These are phyloP conservation scores for Magnaporthiopsis rhizophila DNA, from an alignment of 2,329 filamentous ascomycete genomes.

Conservation along the genomic window DNA sequence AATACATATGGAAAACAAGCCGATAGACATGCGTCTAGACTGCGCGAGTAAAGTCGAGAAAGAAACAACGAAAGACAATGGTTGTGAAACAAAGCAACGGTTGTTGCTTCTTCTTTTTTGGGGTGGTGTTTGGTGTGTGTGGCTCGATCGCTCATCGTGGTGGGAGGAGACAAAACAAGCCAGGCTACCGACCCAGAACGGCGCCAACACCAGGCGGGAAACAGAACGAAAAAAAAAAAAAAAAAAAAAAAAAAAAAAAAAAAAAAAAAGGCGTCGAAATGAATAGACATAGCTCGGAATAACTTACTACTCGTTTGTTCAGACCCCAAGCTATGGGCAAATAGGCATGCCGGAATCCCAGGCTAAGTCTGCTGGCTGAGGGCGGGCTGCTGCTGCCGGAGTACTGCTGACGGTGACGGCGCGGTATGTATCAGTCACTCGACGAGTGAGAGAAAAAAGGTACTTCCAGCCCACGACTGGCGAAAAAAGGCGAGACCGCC, in stretches of 20 bases:
- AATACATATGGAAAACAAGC: neutral
- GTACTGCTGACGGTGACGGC: neutral
- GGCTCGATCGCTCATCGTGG: neutral
- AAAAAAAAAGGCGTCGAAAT: neutral
- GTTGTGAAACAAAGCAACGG: neutral
- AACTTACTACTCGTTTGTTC: neutral
- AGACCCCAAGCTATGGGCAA: neutral
- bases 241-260: neutral
- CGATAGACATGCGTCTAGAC: neutral
- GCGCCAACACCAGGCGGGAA: neutral
- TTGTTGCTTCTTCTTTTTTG: neutral
- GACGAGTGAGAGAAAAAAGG: neutral
- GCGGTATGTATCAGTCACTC: neutral
- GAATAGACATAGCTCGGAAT: neutral
- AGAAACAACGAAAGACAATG: neutral
- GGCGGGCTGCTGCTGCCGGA: neutral
- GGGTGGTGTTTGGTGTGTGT: neutral
- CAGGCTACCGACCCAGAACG: neutral
- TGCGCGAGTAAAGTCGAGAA: no score
- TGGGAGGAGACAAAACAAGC: neutral
- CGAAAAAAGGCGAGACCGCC: neutral
- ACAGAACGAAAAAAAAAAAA: neutral
- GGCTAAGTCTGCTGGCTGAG: no score
- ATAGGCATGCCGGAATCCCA: neutral
- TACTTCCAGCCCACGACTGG: neutral